phyloP scores from a whole-genome alignment of 148 eudicot species.

The Pouteria glomerata region DNA sequence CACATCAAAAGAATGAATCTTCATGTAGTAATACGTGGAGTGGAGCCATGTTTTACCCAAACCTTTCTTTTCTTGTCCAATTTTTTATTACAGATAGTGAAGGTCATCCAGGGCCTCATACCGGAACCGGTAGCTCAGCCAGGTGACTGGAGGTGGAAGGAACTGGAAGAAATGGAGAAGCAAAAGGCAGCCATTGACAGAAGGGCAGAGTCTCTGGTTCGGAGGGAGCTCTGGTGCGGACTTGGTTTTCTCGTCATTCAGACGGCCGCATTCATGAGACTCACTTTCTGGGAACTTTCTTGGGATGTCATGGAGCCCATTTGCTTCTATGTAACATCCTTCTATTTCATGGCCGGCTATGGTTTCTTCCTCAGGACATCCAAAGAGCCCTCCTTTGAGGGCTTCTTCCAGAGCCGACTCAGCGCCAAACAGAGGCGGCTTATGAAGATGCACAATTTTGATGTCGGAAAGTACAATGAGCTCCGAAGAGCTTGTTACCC shows the following conservation, averaged over 20 bases:
- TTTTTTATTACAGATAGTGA: conserved; percentile 56
- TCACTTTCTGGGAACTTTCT: conserved; percentile 92
- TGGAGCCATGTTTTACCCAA: conserved; percentile 51
- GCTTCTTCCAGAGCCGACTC: conserved; percentile 83
- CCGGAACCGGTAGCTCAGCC: conserved; percentile 20
- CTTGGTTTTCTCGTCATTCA: conserved; percentile 64
- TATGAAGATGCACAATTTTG: conserved; percentile 42
- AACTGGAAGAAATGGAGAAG: conserved; percentile 56
- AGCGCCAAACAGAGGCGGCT: conserved; percentile 54
- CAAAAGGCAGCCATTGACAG: conserved; percentile 56
- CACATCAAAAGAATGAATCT: conserved; percentile 1
- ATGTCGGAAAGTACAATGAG: conserved; percentile 49
- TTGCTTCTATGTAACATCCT: conserved; percentile 81
- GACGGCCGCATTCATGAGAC: conserved; percentile 84
- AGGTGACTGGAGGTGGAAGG: conserved; percentile 40
- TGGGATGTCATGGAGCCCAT: conserved; percentile 99
- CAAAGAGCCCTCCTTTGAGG: conserved; percentile 83
- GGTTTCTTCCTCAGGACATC: conserved; percentile 76
- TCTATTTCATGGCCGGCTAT: conserved; percentile 79
- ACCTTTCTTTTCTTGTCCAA: conserved; percentile 18
- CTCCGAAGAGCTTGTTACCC: conserved; percentile 48
- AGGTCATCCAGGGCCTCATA: conserved; percentile 56
- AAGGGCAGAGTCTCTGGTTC: conserved; percentile 62
- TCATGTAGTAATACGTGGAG: conserved; percentile 5
- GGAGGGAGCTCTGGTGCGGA: conserved; percentile 77